Evolutionary conservation across 73 alveolate species (phyloP), one percentile per base, ranked within the genome.

Genomic region (Tetrahymena elliotti): DNA sequence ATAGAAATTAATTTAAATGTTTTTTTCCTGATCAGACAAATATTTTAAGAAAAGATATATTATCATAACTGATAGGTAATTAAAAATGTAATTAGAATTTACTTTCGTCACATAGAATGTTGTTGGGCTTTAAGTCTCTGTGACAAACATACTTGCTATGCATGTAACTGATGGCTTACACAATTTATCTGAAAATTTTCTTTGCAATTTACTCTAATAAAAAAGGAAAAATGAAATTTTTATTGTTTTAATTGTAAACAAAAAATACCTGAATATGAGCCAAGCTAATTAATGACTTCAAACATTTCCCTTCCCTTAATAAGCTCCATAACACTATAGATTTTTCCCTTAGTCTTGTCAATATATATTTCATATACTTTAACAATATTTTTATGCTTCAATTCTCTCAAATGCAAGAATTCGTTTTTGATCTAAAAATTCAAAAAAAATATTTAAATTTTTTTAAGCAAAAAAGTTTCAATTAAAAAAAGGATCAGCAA

Each of bases 51-150:
- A 18, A 68, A 27, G 2, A 27, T 9, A n/a, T 18, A 27, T 68
- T 9, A n/a, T 68, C 33, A 11, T 22, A 68, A 31, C 34, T 6
- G 38, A 68, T 4, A 68, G 11, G 34, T 6, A 24, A 27, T 39
- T 35, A 38, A 83, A 84, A 35, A n/a, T 39, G 20, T 31, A 38
- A 82, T 94, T n/a, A 36, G 4, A 84, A 35, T 83, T 24, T 94
- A 94, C 96, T 83, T 38, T 95, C 82, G 20, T 92, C 96, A 93
- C 95, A 93, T 36, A 95, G 83, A 37, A 95, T 93, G 53, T 95
- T 95, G 36, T 95, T 82, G n/a, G 97, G 97, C 47, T 95, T 95
- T 18, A 95, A 68, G 92, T 95, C 97, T 95, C 97, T 93, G 52
- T 95, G 97, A 82, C 95, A 95, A 20, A 95, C 94, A 3, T 95